Evolutionary conservation across 2,329 filamentous ascomycete species (phyloP), one percentile per base, ranked within the genome.

Genomic region (Clathrospora elynae): DNA sequence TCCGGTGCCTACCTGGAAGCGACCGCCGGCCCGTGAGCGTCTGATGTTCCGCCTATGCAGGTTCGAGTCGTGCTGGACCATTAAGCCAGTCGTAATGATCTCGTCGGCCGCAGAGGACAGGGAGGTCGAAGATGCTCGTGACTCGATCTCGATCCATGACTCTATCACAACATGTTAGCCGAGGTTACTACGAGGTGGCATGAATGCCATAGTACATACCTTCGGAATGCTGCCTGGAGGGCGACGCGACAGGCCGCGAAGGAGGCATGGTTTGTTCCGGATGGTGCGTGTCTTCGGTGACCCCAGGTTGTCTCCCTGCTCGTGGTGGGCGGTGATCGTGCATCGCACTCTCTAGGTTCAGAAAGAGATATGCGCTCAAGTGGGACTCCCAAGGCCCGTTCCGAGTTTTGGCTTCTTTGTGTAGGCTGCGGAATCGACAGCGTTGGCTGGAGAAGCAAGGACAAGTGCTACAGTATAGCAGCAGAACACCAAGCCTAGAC

Each of bases 61-160:
- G 55, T 83, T 82, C 31, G 82, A 78, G 57, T 80, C 79, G 53
- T 79, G 78, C 52, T 87, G 85, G 37, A 96, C 85, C 38, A 84
- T 83, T 28, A 96, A 79, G 17, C 91, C 91, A 4, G 89, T 93
- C 2, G 90, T 95, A 53, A 96, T 87, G 55, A 96, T 92, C 63
- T 96, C 91, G 55, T 96, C 90, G 64, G 86, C 84, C 39, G 84
- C 72, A 13, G 81, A 96, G 13, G 91, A 96, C 9, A 96, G 77
- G 10, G 91, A 96, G 2, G 92, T 96, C 2, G 92, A 95, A 0
- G 92, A 96, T 6, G 92, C 90, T 59, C 93, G 89, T 3, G 92
- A 96, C 32, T 87, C 83, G 48, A 99, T 84, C 70, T 99, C 92
- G 59, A 97, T 84, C 93, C 93, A 99, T 6, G 93, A 96, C 75